Conservation (phyloP, 1,284 basidiomycete genomes). For the Austroboletus sp. region DNA sequence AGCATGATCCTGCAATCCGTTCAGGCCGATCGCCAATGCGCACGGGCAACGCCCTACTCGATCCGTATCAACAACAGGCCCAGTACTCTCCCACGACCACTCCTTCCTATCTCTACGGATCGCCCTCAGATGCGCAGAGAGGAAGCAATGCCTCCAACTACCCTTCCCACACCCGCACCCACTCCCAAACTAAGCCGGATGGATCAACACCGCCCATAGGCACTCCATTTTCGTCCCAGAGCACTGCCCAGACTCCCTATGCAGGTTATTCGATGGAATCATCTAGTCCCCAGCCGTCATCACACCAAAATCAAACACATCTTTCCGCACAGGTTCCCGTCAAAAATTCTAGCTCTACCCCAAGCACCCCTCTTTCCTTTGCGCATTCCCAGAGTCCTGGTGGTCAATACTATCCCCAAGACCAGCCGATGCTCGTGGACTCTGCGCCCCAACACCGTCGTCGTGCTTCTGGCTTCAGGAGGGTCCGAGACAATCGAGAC, state of each 20-base stretch:
- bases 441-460: constrained; percentile 55
- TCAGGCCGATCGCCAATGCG: constrained; percentile 57
- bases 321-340: constrained; percentile 25
- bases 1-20: constrained; percentile 47
- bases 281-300: constrained; percentile 51
- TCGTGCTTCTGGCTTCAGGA: constrained; percentile 61
- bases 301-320: constrained; percentile 37
- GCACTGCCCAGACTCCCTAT: constrained; percentile 34
- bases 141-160: constrained; percentile 38
- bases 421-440: constrained; percentile 66
- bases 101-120: constrained; percentile 47
- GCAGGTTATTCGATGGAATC: constrained; percentile 51
- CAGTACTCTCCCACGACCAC: constrained; percentile 56
- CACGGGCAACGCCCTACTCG: constrained; percentile 48
- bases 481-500: constrained; percentile 64
- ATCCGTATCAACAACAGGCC: constrained; percentile 61
- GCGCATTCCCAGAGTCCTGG: constrained; percentile 46
- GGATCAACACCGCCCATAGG: constrained; percentile 46
- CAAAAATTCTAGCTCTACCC: constrained; percentile 41
- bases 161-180: constrained; percentile 53
- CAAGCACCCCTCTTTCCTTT: constrained; percentile 63
- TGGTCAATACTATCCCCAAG: constrained; percentile 51
- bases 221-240: constrained; percentile 50
- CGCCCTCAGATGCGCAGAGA: constrained; percentile 43
- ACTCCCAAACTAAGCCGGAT: constrained; percentile 56